These are phyloP conservation scores for Prunus davidiana DNA, from an alignment of 306 rosid species.

Conservation along the genomic window DNA sequence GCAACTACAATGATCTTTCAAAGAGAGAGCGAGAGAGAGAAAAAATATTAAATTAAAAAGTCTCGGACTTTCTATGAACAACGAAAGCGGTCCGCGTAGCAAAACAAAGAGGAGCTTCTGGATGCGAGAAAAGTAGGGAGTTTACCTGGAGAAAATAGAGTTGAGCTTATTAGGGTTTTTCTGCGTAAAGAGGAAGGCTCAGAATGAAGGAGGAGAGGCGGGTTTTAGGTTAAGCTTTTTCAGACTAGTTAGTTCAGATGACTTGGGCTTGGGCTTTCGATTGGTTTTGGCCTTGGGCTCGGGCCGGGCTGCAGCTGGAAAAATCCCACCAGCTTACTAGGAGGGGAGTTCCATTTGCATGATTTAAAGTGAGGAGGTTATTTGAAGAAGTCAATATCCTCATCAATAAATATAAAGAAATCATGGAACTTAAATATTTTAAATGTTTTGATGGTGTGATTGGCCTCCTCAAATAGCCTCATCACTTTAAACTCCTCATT, in stretches of 20 bases:
- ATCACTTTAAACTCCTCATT: no score
- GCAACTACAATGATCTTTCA: background rate
- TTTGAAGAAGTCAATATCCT: no score
- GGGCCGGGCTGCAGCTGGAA: background rate
- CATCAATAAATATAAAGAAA: no score
- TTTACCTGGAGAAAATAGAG: background rate
- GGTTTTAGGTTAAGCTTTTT: slow-evolving; percentile 8
- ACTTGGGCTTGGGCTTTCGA: background rate
- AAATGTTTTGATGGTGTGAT: no score
- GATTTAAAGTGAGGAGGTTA: no score
- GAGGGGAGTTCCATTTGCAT: no score
- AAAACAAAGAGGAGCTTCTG: background rate
- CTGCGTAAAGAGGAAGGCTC: background rate
- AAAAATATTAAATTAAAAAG: background rate
- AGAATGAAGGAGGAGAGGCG: background rate
- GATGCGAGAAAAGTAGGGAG: background rate
- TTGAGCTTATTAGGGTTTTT: background rate
- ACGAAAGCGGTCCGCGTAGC: background rate
- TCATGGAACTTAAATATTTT: no score
- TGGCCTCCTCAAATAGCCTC: no score
- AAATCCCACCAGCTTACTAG: background rate
- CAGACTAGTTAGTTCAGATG: background rate
- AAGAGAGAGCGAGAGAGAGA: background rate
- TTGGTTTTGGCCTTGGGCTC: background rate
- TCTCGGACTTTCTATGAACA: background rate